Percentiles rank a stretch among this genome's conserved stretches.
Evolutionary conservation across 1,284 basidiomycete species (phyloP).

Genomic region (Malassezia arunalokei): DNA sequence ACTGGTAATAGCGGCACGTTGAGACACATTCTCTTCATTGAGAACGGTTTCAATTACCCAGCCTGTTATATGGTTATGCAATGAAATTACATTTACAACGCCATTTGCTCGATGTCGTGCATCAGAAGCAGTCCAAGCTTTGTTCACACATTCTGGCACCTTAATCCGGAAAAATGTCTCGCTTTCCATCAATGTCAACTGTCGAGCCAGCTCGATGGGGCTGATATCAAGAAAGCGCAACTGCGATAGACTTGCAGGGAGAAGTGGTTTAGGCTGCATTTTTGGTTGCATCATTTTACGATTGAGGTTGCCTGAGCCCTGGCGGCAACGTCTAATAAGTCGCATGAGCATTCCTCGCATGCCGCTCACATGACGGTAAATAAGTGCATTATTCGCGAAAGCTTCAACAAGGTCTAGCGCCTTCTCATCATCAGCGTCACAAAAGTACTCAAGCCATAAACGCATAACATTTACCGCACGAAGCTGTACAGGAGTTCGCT

Average conservation of each 20-base stretch:
- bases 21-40: slow-evolving; percentile 52
- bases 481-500: slow-evolving; percentile 72
- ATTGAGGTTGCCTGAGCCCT: background rate
- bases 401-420: slow-evolving; percentile 2
- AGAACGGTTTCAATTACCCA: slow-evolving; percentile 90
- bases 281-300: background rate
- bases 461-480: slow-evolving; percentile 48
- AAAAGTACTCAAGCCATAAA: slow-evolving; percentile 46
- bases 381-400: background rate
- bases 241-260: slow-evolving; percentile 63
- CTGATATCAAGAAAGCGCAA: slow-evolving; percentile 78
- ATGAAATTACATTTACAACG: slow-evolving; percentile 71
- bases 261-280: slow-evolving; percentile 53
- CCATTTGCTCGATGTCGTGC: slow-evolving; percentile 52
- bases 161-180: slow-evolving; percentile 75
- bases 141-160: slow-evolving; percentile 72
- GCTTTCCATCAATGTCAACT: slow-evolving; percentile 85
- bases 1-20: background rate
- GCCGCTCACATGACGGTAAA: slow-evolving; percentile 6
- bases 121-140: slow-evolving; percentile 45
- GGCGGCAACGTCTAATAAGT: background rate
- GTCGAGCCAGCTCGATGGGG: slow-evolving; percentile 77
- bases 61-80: slow-evolving; percentile 53
- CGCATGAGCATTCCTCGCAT: background rate
- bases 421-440: background rate